These are phyloP conservation scores for Sanghuangporus sanghuang DNA, from an alignment of 1,284 basidiomycete genomes.

Conservation along the genomic window DNA sequence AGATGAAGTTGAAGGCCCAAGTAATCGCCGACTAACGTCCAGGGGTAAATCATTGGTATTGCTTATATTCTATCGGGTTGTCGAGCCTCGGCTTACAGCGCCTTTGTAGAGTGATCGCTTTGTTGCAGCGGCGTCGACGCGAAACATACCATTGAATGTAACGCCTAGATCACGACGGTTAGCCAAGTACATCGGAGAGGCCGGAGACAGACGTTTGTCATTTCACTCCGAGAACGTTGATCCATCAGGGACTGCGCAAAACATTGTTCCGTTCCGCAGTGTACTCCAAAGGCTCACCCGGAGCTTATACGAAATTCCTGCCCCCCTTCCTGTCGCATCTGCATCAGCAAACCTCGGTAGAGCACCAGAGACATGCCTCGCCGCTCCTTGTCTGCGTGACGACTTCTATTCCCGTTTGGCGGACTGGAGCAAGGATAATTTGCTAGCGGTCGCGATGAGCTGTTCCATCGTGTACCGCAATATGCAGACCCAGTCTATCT, in stretches of 20 bases:
- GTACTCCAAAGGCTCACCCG: conserved; percentile 4
- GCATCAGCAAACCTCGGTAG: conserved; percentile 15
- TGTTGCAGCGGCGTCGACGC: conserved; percentile 2
- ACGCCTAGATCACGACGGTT: conserved; percentile 16
- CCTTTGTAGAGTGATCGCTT: conserved; percentile 13
- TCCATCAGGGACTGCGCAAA: not conserved
- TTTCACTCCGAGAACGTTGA: conserved; percentile 11
- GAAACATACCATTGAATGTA: conserved; percentile 5
- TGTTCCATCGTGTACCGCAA: conserved; percentile 15
- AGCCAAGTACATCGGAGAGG: conserved; percentile 12
- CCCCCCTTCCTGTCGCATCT: conserved; percentile 10
- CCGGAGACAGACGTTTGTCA: conserved; percentile 5
- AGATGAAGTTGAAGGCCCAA: conserved; percentile 9
- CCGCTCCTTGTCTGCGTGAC: conserved; percentile 15
- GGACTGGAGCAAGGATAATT: conserved; percentile 11
- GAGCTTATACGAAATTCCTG: conserved; percentile 11
- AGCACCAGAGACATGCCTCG: conserved; percentile 10
- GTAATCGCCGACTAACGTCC: not conserved
- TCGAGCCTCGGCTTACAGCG: not conserved
- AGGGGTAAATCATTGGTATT: not conserved
- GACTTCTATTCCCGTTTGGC: conserved; percentile 16
- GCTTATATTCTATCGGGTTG: not conserved
- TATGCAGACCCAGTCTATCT: conserved; percentile 9
- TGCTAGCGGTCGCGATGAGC: conserved; percentile 14
- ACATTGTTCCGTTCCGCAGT: not conserved